A percentile compares a stretch with the other conserved stretches of the same genome.
phyloP scores from a whole-genome alignment of 768 basidiomycete species.

The Obba rivulosa region DNA sequence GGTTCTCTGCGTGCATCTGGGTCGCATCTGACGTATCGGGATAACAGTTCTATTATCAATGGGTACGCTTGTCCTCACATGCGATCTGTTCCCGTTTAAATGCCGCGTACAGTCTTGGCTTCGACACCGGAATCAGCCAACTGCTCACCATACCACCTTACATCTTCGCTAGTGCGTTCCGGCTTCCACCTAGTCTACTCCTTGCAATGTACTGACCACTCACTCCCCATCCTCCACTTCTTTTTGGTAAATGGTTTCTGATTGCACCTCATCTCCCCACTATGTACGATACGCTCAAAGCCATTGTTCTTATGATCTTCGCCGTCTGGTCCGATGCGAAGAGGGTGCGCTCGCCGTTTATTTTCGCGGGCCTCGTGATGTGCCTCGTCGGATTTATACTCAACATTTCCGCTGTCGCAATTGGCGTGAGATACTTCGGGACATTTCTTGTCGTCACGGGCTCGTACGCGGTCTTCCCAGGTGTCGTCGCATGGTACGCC shows the following conservation, averaged over 20 bases:
- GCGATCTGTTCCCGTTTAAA: too few species aligned
- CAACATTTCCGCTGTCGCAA: slow-evolving; percentile 48
- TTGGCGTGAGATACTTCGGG: slow-evolving; percentile 64
- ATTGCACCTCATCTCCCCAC: not conserved
- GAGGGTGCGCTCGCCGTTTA: slow-evolving; percentile 50
- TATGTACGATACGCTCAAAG: slow-evolving; percentile 31
- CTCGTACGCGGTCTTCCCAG: slow-evolving; percentile 55
- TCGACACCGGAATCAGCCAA: slow-evolving; percentile 48
- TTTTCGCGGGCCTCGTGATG: slow-evolving; percentile 44
- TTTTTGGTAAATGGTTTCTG: not conserved
- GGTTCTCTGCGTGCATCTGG: not conserved
- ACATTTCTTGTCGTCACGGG: slow-evolving; percentile 65
- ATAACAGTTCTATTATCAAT: slow-evolving; percentile 53
- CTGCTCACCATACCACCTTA: slow-evolving; percentile 66
- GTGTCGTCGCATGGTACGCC: slow-evolving; percentile 53
- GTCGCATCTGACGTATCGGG: not conserved
- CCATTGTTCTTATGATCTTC: slow-evolving; percentile 45
- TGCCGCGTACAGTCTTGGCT: slow-evolving; percentile 44
- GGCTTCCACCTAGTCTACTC: not conserved
- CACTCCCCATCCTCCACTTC: not conserved
- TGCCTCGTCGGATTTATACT: slow-evolving; percentile 56
- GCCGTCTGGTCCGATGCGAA: slow-evolving; percentile 56
- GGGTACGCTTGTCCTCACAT: slow-evolving; percentile 25
- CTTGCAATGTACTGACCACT: not conserved
- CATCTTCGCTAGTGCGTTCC: slow-evolving; percentile 48